Evolutionary conservation across 768 basidiomycete genomes (phyloP).

Genomic region (Hirschioporus abietinus): DNA sequence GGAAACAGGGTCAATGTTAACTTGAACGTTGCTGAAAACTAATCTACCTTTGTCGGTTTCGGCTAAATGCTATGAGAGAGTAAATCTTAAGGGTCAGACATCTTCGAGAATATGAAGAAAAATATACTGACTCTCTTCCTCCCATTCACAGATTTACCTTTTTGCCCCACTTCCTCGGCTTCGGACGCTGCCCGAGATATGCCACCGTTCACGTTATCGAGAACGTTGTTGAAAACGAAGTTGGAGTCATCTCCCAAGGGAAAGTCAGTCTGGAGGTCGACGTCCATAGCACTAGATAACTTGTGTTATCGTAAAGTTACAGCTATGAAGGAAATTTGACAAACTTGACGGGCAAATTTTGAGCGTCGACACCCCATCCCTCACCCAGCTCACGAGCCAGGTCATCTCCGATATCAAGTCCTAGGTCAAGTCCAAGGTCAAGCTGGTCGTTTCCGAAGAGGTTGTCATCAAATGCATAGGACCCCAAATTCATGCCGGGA

Average conservation of each 20-base stretch:
- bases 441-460: conserved; percentile 36
- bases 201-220: not conserved
- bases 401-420: conserved; percentile 65
- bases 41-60: not conserved
- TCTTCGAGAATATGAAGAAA: not conserved
- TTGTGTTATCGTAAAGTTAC: not conserved
- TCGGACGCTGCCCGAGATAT: not conserved
- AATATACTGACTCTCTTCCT: not conserved
- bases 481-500: conserved; percentile 32
- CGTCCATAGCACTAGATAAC: not conserved
- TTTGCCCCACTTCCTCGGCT: not conserved
- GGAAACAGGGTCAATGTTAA: not conserved
- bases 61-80: not conserved
- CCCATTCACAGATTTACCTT: not conserved
- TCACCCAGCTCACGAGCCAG: conserved; percentile 70
- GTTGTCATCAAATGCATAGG: conserved; percentile 41
- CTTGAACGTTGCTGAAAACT: not conserved
- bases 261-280: not conserved
- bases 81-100: not conserved
- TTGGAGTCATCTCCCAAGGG: not conserved
- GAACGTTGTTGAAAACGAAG: not conserved
- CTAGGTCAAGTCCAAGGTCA: conserved; percentile 48
- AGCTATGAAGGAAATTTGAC: not conserved
- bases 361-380: conserved; percentile 44
- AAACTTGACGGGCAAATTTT: not conserved